Evolutionary conservation across 1,284 basidiomycete species (phyloP), one percentile per base, ranked within the genome.

Genomic region (Cryptococcus wingfieldii): DNA sequence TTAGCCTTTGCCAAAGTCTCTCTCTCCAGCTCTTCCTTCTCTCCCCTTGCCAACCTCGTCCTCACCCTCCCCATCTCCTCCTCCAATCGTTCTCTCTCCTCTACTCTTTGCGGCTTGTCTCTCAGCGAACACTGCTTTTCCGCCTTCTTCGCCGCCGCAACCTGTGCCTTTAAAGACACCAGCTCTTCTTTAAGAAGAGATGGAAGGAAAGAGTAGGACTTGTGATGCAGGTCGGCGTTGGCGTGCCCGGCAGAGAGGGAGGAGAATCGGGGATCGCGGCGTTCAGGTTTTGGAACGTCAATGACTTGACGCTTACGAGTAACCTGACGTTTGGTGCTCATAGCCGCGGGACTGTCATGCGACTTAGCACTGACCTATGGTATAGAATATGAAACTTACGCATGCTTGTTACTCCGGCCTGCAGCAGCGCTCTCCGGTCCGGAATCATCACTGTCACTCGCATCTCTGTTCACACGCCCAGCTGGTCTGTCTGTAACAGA

Each of bases 191-290:
- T 74, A 68, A 88, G 88, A 57, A 88, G 70, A 2, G 83, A 83
- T 1, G 85, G 79, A 19, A 97, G 79, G 75, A 98, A 98, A 0
- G 79, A 79, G 68, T 97, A 98, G 31, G 86, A 85, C 47, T 83
- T 77, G 18, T 82, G 80, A 71, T 92, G 95, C 27, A 86, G 83
- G 52, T 85, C 78, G 0, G 81, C 67, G 46, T 87, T 84, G 62
- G 87, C 84, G 56, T 84, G 80, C n/a, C 90, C 90, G 6, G 85
- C 75, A 2, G 79, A 81, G 12, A 90, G 76, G 12, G 85, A 82
- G 28, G 89, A 81, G 78, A 98, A 98, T 46, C 94, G 85, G 3
- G 95, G 94, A 77, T 98, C 94, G 42, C 94, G 85, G 10, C 86
- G 77, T 71, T 86, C 82, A 38, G 80, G 72, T 60, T 84, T 83